Evolutionary conservation across 1,284 basidiomycete species (phyloP).

Genomic region (Peniophora sp.): DNA sequence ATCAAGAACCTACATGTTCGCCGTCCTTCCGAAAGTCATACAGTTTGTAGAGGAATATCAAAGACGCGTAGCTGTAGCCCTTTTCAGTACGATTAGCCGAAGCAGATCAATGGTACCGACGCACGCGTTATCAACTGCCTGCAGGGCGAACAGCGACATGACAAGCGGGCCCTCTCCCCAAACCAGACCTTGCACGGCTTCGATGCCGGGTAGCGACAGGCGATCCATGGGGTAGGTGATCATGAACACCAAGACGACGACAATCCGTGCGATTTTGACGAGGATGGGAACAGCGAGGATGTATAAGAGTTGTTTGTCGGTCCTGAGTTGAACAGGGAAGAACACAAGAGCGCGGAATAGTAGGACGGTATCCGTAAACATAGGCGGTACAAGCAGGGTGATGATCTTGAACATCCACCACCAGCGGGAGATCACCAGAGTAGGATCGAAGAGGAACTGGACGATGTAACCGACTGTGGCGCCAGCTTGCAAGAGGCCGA

Average conservation of each 20-base stretch:
- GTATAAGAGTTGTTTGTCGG: constrained; percentile 10
- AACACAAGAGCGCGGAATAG: constrained; percentile 24
- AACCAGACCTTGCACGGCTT: constrained; percentile 6
- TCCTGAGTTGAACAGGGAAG: constrained; percentile 18
- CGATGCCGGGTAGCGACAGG: constrained; percentile 10
- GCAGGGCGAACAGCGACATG: constrained; percentile 13
- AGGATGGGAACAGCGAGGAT: constrained; percentile 18
- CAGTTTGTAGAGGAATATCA: constrained; percentile 17
- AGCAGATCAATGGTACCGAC: background rate
- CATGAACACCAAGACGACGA: constrained; percentile 13
- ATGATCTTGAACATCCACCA: constrained; percentile 13
- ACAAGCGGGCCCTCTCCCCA: constrained; percentile 12
- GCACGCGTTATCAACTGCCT: constrained; percentile 25
- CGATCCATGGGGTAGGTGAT: constrained; percentile 12
- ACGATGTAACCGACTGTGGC: constrained; percentile 13
- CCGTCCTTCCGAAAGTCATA: constrained; percentile 9
- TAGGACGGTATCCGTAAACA: constrained; percentile 25
- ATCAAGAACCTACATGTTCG: background rate
- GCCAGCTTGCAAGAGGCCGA: constrained; percentile 19
- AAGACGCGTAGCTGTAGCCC: constrained; percentile 14
- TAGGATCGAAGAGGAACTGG: constrained; percentile 13
- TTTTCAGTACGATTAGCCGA: background rate
- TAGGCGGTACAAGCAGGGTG: constrained; percentile 16
- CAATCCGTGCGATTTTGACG: constrained; percentile 19
- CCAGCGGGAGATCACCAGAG: constrained; percentile 9